Conservation (phyloP, 768 basidiomycete genomes). For the Porpolomopsis calyptriformis region DNA sequence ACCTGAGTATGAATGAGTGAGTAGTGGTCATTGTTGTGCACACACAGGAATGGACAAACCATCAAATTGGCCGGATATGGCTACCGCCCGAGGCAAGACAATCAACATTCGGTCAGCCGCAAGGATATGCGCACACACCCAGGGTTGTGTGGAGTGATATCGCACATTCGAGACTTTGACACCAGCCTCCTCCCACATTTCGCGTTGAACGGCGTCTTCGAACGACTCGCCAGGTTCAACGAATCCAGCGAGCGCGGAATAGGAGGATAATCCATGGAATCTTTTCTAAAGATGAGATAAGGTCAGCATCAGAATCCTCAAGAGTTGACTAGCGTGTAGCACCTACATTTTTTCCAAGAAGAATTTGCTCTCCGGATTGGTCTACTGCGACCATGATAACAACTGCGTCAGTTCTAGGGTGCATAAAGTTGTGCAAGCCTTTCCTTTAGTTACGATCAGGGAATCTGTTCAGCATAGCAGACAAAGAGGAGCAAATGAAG, state of each 20-base stretch:
- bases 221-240: conserved; percentile 90
- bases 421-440: conserved; percentile 79
- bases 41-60: conserved; percentile 29
- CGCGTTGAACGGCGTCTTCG: conserved; percentile 85
- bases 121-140: conserved; percentile 39
- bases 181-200: conserved; percentile 95
- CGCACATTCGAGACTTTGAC: conserved; percentile 73
- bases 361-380: conserved; percentile 67
- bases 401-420: conserved; percentile 78
- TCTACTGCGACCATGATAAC: conserved; percentile 87
- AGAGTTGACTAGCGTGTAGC: background rate
- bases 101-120: background rate
- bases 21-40: background rate
- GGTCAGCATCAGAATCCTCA: background rate
- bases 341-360: conserved; percentile 79
- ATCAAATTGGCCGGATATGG: conserved; percentile 87
- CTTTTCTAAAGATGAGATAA: conserved; percentile 36
- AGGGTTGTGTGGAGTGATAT: conserved; percentile 83
- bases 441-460: conserved; percentile 31
- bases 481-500: background rate
- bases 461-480: conserved; percentile 11
- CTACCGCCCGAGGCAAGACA: conserved; percentile 27
- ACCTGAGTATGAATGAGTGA: background rate
- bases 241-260: conserved; percentile 89
- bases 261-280: conserved; percentile 54